phyloP scores from a whole-genome alignment of 2,329 filamentous ascomycete genomes.

The Fusarium nelsonii region DNA sequence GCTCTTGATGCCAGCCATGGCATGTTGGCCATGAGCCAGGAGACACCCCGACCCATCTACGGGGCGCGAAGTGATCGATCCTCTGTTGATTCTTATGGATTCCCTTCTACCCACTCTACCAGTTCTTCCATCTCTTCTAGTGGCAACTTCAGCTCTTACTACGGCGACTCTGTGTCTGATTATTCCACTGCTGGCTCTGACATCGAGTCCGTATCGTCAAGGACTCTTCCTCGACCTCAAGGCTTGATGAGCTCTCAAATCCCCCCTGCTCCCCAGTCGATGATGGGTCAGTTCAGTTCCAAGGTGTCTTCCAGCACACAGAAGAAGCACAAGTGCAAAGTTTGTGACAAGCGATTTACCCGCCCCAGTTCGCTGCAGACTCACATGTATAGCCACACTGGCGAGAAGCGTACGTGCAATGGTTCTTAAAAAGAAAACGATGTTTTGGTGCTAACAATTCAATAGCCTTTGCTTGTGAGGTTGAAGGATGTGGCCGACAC shows the following conservation, averaged over 20 bases:
- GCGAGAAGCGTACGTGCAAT: slow-evolving; percentile 88
- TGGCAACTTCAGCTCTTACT: slow-evolving; percentile 85
- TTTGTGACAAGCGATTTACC: slow-evolving; percentile 98
- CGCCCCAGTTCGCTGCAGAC: slow-evolving; percentile 94
- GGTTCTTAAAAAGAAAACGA: neutral
- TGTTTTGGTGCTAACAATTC: slow-evolving; percentile 20
- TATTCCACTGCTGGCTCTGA: slow-evolving; percentile 92
- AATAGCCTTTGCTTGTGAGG: slow-evolving; percentile 90
- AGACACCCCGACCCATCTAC: slow-evolving; percentile 92
- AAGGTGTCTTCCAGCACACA: slow-evolving; percentile 95
- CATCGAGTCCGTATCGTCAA: slow-evolving; percentile 81
- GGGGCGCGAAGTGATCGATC: slow-evolving; percentile 75
- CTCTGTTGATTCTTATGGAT: slow-evolving; percentile 89
- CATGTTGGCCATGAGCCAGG: slow-evolving; percentile 96
- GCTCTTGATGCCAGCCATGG: slow-evolving; percentile 92
- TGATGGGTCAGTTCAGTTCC: slow-evolving; percentile 99
- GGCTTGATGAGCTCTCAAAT: slow-evolving; percentile 70
- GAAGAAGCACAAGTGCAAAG: slow-evolving; percentile 99
- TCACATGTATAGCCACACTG: slow-evolving; percentile 98
- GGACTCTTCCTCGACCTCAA: slow-evolving; percentile 85
- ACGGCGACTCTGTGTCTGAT: slow-evolving; percentile 88
- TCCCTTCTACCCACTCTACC: slow-evolving; percentile 84
- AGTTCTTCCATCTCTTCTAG: slow-evolving; percentile 92
- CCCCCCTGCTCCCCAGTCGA: slow-evolving; percentile 89
- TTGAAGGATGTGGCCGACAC: slow-evolving; percentile 93